A percentile compares a stretch with the other conserved stretches of the same genome.
These are phyloP conservation scores for Syzygium aromaticum DNA, from an alignment of 345 rosid species.

Conservation along the genomic window DNA sequence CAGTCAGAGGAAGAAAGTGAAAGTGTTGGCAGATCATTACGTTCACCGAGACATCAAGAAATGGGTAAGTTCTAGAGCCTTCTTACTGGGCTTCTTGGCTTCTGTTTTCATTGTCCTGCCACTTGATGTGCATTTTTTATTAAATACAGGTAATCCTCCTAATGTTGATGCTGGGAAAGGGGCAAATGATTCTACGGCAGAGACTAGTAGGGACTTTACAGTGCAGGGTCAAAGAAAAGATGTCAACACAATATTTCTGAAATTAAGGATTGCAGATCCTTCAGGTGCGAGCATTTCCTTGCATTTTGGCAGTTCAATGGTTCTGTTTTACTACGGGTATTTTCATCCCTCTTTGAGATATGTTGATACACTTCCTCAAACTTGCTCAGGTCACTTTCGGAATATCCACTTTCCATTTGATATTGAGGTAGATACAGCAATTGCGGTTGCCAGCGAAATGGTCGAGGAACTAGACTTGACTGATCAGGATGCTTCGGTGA, in stretches of 20 bases:
- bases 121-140: background rate
- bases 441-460: slow-evolving; percentile 92
- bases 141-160: slow-evolving; percentile 31
- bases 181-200: slow-evolving; percentile 18
- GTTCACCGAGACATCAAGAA: slow-evolving; percentile 7
- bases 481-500: slow-evolving; percentile 76
- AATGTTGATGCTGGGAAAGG: slow-evolving; percentile 3
- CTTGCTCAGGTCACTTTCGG: slow-evolving; percentile 56
- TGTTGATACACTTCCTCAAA: background rate
- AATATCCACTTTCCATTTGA: slow-evolving; percentile 96
- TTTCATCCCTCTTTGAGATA: background rate
- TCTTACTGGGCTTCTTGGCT: background rate
- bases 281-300: slow-evolving; percentile 34
- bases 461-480: slow-evolving; percentile 85
- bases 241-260: slow-evolving; percentile 66
- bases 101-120: background rate
- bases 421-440: slow-evolving; percentile 75
- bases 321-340: background rate
- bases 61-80: slow-evolving; percentile 24
- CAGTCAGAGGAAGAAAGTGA: slow-evolving; percentile 46
- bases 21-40: slow-evolving; percentile 21
- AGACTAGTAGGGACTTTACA: slow-evolving; percentile 42
- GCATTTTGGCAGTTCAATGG: background rate
- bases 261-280: slow-evolving; percentile 77
- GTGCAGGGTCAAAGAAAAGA: slow-evolving; percentile 88